A percentile compares a stretch with the other conserved stretches of the same genome.
phyloP scores from a whole-genome alignment of 805 yeast species.

The Candida koratica region DNA sequence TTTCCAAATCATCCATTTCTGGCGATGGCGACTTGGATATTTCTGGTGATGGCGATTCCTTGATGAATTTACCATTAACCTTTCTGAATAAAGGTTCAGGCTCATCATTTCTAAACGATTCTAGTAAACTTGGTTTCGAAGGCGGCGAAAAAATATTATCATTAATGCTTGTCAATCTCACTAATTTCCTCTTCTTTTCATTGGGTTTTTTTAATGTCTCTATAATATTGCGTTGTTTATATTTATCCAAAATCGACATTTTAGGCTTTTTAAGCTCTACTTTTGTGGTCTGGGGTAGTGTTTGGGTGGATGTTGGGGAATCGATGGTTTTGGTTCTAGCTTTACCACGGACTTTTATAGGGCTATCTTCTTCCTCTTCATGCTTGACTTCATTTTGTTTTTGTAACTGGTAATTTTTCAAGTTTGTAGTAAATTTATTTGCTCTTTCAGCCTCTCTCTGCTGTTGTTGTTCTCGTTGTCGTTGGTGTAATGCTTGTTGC shows the following conservation, averaged over 20 bases:
- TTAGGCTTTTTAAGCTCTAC: slow-evolving; percentile 39
- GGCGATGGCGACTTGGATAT: slow-evolving; percentile 4
- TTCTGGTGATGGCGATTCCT: slow-evolving; percentile 8
- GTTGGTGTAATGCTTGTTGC: slow-evolving; percentile 14
- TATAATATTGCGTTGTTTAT: slow-evolving; percentile 26
- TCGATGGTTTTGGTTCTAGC: slow-evolving; percentile 22
- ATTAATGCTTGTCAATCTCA: slow-evolving; percentile 27
- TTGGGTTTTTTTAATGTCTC: slow-evolving; percentile 8
- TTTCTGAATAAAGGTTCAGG: slow-evolving; percentile 9
- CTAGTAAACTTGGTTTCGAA: slow-evolving; percentile 3
- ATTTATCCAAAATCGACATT: slow-evolving; percentile 41
- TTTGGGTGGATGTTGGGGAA: slow-evolving; percentile 19
- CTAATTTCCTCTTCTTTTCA: slow-evolving; percentile 32
- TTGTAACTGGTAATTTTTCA: slow-evolving; percentile 6
- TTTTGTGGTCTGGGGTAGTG: slow-evolving; percentile 29
- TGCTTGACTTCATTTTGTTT: background rate
- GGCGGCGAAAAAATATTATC: slow-evolving; percentile 6
- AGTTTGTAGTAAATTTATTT: slow-evolving; percentile 11
- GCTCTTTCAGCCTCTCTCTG: slow-evolving; percentile 7
- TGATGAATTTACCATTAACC: slow-evolving; percentile 10
- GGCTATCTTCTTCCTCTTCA: slow-evolving; percentile 35
- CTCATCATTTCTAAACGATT: slow-evolving; percentile 13
- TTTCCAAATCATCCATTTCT: slow-evolving; percentile 33
- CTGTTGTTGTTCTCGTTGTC: slow-evolving; percentile 14
- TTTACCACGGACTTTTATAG: slow-evolving; percentile 24